Percentiles rank a stretch among this genome's conserved stretches.
phyloP scores from a whole-genome alignment of 78 protist genomes.

The Pigoraptor vietnamica region DNA sequence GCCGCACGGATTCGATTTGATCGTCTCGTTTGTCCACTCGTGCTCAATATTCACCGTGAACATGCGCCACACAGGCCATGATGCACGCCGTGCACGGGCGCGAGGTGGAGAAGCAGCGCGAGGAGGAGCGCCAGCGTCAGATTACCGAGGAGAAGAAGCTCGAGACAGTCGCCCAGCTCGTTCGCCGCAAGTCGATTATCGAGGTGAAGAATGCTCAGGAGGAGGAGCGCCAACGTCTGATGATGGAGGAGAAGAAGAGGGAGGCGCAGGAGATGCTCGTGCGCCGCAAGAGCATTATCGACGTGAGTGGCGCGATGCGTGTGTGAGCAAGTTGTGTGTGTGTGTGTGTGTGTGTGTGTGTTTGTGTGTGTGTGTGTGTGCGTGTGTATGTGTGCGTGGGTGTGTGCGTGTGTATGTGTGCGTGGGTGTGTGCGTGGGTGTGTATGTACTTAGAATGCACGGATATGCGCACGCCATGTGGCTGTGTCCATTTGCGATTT shows the following conservation, averaged over 20 bases:
- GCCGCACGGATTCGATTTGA: too few species aligned
- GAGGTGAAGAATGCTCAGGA: neutral
- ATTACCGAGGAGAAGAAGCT: neutral
- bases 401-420: too few species aligned
- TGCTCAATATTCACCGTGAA: too few species aligned
- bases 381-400: too few species aligned
- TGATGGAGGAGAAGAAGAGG: neutral
- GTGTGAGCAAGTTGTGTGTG: too few species aligned
- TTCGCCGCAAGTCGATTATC: neutral
- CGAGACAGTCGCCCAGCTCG: neutral
- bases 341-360: too few species aligned
- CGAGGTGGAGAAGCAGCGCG: neutral
- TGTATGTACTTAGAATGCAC: too few species aligned
- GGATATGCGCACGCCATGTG: too few species aligned
- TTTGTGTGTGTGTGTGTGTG: too few species aligned
- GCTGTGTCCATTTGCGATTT: too few species aligned
- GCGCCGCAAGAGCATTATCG: neutral
- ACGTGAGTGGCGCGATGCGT: too few species aligned
- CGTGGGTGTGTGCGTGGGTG: too few species aligned
- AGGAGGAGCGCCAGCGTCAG: neutral
- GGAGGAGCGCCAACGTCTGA: neutral
- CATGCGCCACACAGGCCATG: neutral
- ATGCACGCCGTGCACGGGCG: neutral
- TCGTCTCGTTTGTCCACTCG: neutral
- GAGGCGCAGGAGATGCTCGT: neutral